Percentiles rank a stretch among this genome's conserved stretches.
Evolutionary conservation across 1,284 basidiomycete species (phyloP).

Genomic region (Coniophora puteana): DNA sequence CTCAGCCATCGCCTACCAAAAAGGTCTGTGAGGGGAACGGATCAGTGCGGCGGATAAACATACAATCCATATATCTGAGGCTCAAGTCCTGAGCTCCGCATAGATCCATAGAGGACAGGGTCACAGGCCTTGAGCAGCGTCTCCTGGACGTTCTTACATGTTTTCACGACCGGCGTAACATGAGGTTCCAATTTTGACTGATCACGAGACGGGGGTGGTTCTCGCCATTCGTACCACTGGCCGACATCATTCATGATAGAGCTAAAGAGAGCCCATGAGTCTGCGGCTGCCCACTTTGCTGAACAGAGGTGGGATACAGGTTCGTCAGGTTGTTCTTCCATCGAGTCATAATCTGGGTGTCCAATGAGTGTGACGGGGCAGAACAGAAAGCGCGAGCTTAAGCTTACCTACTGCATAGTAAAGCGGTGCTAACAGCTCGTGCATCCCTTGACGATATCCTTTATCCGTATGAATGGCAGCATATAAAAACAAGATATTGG

Average conservation of each 20-base stretch:
- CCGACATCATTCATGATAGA: slow-evolving; percentile 75
- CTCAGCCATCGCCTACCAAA: slow-evolving; percentile 80
- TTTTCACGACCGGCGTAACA: slow-evolving; percentile 77
- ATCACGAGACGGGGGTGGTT: slow-evolving; percentile 40
- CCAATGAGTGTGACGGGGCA: slow-evolving; percentile 15
- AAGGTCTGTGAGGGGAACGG: slow-evolving; percentile 11
- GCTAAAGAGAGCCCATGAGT: slow-evolving; percentile 80
- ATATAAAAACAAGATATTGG: slow-evolving; percentile 83
- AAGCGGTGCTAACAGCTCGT: slow-evolving; percentile 86
- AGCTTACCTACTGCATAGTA: slow-evolving; percentile 61
- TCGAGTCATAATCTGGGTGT: slow-evolving; percentile 67
- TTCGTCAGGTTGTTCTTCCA: slow-evolving; percentile 37
- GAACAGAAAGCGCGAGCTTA: slow-evolving; percentile 2
- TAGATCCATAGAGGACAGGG: slow-evolving; percentile 70
- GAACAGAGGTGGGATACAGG: slow-evolving; percentile 56
- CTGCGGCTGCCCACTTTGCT: slow-evolving; percentile 70
- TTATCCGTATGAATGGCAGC: slow-evolving; percentile 73
- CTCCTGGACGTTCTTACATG: slow-evolving; percentile 77
- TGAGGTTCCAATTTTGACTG: slow-evolving; percentile 54
- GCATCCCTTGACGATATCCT: slow-evolving; percentile 95
- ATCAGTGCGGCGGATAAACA: slow-evolving; percentile 10
- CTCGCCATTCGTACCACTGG: slow-evolving; percentile 89
- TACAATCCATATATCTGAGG: slow-evolving; percentile 95
- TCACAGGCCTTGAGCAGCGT: slow-evolving; percentile 75
- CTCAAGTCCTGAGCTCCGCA: slow-evolving; percentile 81